A percentile compares a stretch with the other conserved stretches of the same genome.
Evolutionary conservation across 164 flowering plant species (phyloP).

Genomic region (Aristolochia contorta): DNA sequence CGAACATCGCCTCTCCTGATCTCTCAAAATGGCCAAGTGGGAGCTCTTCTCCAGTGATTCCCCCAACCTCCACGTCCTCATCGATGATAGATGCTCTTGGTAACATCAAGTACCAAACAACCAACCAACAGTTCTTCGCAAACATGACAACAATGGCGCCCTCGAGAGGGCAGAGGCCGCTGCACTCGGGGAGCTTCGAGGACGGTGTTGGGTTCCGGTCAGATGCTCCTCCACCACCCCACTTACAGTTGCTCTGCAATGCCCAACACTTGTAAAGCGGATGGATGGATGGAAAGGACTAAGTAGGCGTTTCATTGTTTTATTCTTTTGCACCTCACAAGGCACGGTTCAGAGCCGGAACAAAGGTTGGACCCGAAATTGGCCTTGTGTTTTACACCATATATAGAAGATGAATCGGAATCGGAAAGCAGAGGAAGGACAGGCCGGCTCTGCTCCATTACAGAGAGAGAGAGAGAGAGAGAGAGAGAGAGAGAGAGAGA

Average conservation of each 20-base stretch:
- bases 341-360: not conserved
- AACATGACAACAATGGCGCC: constrained; percentile 19
- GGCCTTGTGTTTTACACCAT: too few species aligned
- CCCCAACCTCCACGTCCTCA: constrained; percentile 4
- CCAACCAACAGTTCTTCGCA: constrained; percentile 23
- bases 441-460: too few species aligned
- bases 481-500: too few species aligned
- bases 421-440: too few species aligned
- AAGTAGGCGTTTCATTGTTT: constrained; percentile 1
- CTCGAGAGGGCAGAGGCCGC: constrained; percentile 19
- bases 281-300: not conserved
- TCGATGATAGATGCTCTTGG: constrained; percentile 22
- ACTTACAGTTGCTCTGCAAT: constrained; percentile 18
- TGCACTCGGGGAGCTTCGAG: constrained; percentile 22
- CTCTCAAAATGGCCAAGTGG: constrained; percentile 35
- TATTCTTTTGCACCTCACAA: not conserved
- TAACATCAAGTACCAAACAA: constrained; percentile 16
- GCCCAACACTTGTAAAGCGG: constrained; percentile 2
- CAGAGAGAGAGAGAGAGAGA: too few species aligned
- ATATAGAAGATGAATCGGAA: too few species aligned
- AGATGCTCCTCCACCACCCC: constrained; percentile 17
- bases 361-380: too few species aligned
- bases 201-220: constrained; percentile 23
- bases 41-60: constrained; percentile 16
- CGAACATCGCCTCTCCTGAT: constrained; percentile 13